phyloP scores from a whole-genome alignment of 176 grass and related monocot genomes.

The Ampelocalamus luodianensis region DNA sequence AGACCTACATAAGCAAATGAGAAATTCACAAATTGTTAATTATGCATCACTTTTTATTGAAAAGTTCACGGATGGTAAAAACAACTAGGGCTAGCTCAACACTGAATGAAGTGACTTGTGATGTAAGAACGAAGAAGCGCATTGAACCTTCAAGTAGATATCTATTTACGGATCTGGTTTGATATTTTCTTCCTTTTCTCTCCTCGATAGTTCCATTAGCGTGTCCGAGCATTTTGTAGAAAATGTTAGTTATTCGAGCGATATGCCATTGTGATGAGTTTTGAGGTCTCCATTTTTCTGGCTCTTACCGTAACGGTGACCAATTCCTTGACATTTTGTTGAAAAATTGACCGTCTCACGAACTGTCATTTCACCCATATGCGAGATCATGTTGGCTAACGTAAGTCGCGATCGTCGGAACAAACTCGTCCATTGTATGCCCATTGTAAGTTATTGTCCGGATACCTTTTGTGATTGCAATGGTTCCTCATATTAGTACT shows the following conservation, averaged over 20 bases:
- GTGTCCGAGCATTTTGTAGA: too few species aligned
- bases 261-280: neutral
- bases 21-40: neutral
- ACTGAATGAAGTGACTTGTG: neutral
- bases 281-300: neutral
- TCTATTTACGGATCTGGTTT: conserved; percentile 79
- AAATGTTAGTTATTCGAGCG: conserved; percentile 22
- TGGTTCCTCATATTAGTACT: conserved; percentile 8
- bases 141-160: conserved; percentile 78
- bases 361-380: conserved; percentile 74
- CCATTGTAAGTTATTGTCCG: conserved; percentile 73
- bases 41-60: neutral
- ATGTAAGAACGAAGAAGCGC: neutral
- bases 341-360: conserved; percentile 76
- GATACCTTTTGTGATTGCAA: conserved; percentile 41
- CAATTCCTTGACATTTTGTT: conserved; percentile 77
- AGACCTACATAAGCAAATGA: conserved; percentile 47
- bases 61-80: neutral
- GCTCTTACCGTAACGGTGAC: conserved; percentile 58
- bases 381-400: conserved; percentile 80
- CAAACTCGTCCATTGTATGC: conserved; percentile 69
- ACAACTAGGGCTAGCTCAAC: neutral
- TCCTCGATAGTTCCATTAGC: conserved; percentile 68
- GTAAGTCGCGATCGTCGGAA: conserved; percentile 70
- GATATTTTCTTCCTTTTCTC: conserved; percentile 81